These are phyloP conservation scores for Coemansia aciculifera DNA, from an alignment of 192 early-diverging fungal species.

Conservation along the genomic window DNA sequence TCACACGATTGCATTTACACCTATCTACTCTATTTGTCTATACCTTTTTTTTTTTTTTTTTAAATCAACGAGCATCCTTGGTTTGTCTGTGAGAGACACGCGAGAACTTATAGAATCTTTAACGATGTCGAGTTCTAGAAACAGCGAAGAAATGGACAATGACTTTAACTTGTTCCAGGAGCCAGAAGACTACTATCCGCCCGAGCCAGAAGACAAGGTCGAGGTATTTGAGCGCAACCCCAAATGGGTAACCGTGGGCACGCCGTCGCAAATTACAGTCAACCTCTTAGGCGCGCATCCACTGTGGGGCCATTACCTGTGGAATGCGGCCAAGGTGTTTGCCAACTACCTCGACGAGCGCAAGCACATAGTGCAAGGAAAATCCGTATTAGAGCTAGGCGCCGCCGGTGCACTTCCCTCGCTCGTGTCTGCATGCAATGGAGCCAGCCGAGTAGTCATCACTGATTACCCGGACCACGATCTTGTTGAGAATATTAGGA, in stretches of 20 bases:
- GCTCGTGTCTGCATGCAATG: constrained; percentile 68
- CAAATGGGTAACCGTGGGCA: constrained; percentile 26
- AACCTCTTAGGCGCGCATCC: constrained; percentile 73
- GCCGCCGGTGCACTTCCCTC: constrained; percentile 83
- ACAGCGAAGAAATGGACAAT: constrained; percentile 22
- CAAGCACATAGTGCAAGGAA: constrained; percentile 59
- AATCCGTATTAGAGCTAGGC: constrained; percentile 78
- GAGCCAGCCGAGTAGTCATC: constrained; percentile 63
- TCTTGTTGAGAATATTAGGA: constrained; percentile 73
- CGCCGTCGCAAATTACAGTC: constrained; percentile 39
- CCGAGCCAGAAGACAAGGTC: constrained; percentile 58
- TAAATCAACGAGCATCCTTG: background rate
- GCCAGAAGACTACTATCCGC: constrained; percentile 48
- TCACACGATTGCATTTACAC: background rate
- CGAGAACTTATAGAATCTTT: background rate
- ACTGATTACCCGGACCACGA: constrained; percentile 62
- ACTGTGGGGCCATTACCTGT: constrained; percentile 85
- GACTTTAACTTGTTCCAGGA: constrained; percentile 38
- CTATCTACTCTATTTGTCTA: background rate
- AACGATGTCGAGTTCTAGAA: constrained; percentile 14
- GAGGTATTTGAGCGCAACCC: constrained; percentile 58
- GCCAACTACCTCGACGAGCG: constrained; percentile 75
- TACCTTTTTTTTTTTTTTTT: background rate
- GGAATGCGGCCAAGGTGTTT: constrained; percentile 88
- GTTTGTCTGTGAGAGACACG: background rate